Evolutionary conservation across 345 rosid species (phyloP).

Genomic region (Raphanus sativus): DNA sequence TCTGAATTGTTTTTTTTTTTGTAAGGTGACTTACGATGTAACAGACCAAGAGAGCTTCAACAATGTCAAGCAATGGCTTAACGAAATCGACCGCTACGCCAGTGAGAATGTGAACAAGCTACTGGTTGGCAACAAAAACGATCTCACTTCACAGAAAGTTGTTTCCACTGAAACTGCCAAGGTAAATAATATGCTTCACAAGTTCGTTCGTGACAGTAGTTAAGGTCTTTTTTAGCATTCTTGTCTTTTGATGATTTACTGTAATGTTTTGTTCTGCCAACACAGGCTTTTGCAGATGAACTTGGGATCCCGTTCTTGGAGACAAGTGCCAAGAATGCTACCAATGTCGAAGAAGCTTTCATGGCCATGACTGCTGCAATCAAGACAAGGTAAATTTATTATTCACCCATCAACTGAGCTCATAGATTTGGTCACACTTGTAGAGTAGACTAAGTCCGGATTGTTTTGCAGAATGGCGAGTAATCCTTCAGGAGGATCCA

Average conservation of each 20-base stretch:
- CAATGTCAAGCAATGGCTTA: constrained; percentile 77
- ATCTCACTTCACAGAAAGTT: constrained; percentile 65
- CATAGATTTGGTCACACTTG: neutral
- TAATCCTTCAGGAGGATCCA: constrained; percentile 73
- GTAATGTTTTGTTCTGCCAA: neutral
- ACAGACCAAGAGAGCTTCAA: constrained; percentile 82
- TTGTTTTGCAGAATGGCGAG: constrained; percentile 79
- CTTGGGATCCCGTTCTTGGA: constrained; percentile 80
- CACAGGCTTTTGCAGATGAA: constrained; percentile 77
- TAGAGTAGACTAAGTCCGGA: neutral
- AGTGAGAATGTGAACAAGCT: constrained; percentile 79
- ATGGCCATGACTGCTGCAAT: constrained; percentile 82
- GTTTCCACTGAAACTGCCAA: constrained; percentile 77
- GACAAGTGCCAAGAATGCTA: constrained; percentile 75
- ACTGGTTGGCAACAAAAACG: constrained; percentile 70
- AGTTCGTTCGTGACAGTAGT: neutral
- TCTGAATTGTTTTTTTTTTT: neutral
- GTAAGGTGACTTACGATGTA: constrained; percentile 77
- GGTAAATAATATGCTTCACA: constrained; percentile 35
- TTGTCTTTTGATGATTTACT: neutral
- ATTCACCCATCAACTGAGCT: neutral
- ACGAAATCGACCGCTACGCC: constrained; percentile 74
- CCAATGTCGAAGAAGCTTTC: constrained; percentile 74
- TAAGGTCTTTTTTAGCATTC: neutral
- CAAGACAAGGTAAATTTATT: constrained; percentile 51